Base-by-base conservation (phyloP, 208 protist species). In the Trypanosoma lewisi region DNA sequence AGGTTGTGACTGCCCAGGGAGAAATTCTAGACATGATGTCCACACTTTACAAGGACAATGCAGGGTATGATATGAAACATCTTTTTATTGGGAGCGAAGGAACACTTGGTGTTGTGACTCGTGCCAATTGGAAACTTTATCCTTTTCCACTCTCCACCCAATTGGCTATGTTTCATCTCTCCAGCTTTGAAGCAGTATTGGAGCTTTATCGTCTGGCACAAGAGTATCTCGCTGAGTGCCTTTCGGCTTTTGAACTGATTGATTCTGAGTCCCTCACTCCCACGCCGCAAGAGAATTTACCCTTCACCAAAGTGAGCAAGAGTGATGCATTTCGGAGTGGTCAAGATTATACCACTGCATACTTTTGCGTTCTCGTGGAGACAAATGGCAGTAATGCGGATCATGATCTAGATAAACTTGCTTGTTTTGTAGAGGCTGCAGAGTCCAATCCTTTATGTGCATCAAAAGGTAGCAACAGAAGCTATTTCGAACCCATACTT, bases 21-120 rank as follows among this genome's bases (percentile, higher is more conserved):
- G 75, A 84, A 4, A 74, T 95, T 11, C 60, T 97, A 30, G 75
- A 97, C 53, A 55, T 81, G 51, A 75, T 95, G 58, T 90, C 70
- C 11, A 89, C 80, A 16, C 76, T 98, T 11, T 78, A 91, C 41
- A 99, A 99, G 68, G 97, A 98, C 73, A 98, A 98, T 71, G 98
- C 94, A 27, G 96, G 96, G 21, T 98, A 98, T 69, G 95, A 98
- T 62, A 67, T 99, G 44, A 98, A 98, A 74, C 96, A 99, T 52
- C 82, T 99, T 12, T 98, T 98, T 63, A 98, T 98, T 45, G 97
- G 97, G 28, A 96, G 82, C 45, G 97, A 99, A 70, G 97, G 97
- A 42, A 97, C 96, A 11, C 81, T 99, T 16, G 97, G 97, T 34
- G 80, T 99, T 0, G 90, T 99, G 5, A 99, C 97, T 9, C 80